Percentiles rank a stretch among this genome's conserved stretches.
Evolutionary conservation across 1,139 yeast species (phyloP).

Genomic region (Taphrina pruni): DNA sequence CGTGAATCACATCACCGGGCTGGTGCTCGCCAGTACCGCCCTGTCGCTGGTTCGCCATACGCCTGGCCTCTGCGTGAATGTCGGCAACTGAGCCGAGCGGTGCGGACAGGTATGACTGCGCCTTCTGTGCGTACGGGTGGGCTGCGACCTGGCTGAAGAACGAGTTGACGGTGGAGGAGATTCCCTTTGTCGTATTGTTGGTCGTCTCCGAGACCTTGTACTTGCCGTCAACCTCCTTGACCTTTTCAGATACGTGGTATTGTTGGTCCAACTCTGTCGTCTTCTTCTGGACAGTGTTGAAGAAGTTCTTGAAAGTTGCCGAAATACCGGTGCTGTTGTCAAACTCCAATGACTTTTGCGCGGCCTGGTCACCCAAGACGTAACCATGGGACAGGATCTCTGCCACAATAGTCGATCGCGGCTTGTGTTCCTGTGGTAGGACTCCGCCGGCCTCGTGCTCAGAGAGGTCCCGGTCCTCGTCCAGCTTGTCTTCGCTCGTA

Average conservation of each 20-base stretch:
- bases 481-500: conserved; percentile 46
- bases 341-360: conserved; percentile 63
- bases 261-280: conserved; percentile 59
- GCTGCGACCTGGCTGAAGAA: conserved; percentile 60
- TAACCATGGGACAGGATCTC: conserved; percentile 78
- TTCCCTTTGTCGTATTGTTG: conserved; percentile 48
- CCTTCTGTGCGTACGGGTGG: conserved; percentile 58
- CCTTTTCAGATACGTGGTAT: conserved; percentile 64
- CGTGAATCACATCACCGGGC: conserved; percentile 34
- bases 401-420: conserved; percentile 75
- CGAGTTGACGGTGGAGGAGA: conserved; percentile 53
- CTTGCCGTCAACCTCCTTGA: conserved; percentile 59
- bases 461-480: conserved; percentile 41
- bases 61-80: conserved; percentile 74
- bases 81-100: conserved; percentile 49
- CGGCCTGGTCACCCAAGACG: conserved; percentile 65
- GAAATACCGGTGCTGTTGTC: conserved; percentile 72
- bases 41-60: conserved; percentile 65
- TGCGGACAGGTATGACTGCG: conserved; percentile 58
- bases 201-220: conserved; percentile 65
- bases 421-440: conserved; percentile 76
- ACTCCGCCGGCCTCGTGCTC: conserved; percentile 52
- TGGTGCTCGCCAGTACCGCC: conserved; percentile 49
- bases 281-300: conserved; percentile 51
- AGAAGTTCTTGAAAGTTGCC: conserved; percentile 62